Evolutionary conservation across 208 protist genomes (phyloP).

Genomic region (Acanthamoeba healyi): DNA sequence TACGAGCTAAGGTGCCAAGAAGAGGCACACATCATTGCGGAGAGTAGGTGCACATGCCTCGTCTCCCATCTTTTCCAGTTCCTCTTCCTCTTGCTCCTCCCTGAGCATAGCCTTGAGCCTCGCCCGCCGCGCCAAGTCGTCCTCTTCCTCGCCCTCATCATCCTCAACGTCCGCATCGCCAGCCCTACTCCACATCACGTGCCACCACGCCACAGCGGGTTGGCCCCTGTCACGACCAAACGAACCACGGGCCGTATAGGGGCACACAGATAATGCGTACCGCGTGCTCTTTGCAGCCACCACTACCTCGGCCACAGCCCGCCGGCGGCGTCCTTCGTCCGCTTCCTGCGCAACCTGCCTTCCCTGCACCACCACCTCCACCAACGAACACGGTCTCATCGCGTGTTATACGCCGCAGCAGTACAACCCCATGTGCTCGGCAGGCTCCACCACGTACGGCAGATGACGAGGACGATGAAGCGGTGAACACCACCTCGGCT

Average conservation of each 20-base stretch:
- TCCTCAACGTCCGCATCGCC: neutral
- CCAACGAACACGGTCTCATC: no score
- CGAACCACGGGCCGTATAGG: no score
- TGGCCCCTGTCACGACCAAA: no score
- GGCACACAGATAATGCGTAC: no score
- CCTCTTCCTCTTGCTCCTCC: conserved; percentile 8
- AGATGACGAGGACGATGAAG: neutral
- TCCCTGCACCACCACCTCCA: no score
- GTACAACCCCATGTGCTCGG: no score
- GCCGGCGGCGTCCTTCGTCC: no score
- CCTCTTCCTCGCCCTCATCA: conserved; percentile 9
- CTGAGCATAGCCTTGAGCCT: neutral
- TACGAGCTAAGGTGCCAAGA: no score
- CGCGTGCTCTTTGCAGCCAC: neutral
- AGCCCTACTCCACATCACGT: neutral
- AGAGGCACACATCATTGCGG: neutral
- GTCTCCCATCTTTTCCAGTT: neutral
- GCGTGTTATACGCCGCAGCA: neutral
- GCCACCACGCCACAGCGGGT: no score
- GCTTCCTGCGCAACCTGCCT: no score
- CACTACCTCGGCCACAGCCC: neutral
- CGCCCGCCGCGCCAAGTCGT: neutral
- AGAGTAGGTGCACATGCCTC: neutral
- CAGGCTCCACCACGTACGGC: no score
- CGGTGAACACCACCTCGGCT: neutral